Percentiles rank a stretch among this genome's conserved stretches.
phyloP scores from a whole-genome alignment of 352 stramenopile species.

The Globisporangium iwayamae region DNA sequence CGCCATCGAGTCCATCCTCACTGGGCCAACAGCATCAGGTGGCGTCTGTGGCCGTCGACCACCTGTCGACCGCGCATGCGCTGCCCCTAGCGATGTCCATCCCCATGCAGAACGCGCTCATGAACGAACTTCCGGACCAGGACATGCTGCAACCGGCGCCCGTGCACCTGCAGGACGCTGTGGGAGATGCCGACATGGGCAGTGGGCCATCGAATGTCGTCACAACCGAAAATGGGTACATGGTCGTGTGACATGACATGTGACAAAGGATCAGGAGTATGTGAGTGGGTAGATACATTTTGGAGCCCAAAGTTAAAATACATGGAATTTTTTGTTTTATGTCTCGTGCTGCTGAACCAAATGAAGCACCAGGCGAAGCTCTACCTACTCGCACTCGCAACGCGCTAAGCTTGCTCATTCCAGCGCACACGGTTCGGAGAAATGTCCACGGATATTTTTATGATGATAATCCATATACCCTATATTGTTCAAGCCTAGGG shows the following conservation, averaged over 20 bases:
- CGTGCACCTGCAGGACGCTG: background rate
- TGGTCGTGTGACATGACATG: slow-evolving; percentile 24
- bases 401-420: no score
- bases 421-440: no score
- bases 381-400: no score
- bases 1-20: background rate
- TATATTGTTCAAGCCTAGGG: no score
- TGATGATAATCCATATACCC: no score
- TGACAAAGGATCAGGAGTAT: background rate
- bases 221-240: slow-evolving; percentile 21
- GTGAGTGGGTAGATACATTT: background rate
- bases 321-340: no score
- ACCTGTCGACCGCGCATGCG: background rate
- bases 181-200: background rate
- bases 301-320: no score
- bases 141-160: slow-evolving; percentile 14
- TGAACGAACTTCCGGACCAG: slow-evolving; percentile 8
- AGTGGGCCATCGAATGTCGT: background rate
- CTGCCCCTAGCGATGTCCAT: slow-evolving; percentile 2
- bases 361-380: no score
- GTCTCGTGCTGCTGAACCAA: no score
- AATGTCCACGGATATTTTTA: no score
- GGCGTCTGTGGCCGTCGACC: no score
- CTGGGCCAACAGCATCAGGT: background rate
- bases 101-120: slow-evolving; percentile 6